phyloP scores from a whole-genome alignment of 306 rosid genomes.

The Malus orientalis region DNA sequence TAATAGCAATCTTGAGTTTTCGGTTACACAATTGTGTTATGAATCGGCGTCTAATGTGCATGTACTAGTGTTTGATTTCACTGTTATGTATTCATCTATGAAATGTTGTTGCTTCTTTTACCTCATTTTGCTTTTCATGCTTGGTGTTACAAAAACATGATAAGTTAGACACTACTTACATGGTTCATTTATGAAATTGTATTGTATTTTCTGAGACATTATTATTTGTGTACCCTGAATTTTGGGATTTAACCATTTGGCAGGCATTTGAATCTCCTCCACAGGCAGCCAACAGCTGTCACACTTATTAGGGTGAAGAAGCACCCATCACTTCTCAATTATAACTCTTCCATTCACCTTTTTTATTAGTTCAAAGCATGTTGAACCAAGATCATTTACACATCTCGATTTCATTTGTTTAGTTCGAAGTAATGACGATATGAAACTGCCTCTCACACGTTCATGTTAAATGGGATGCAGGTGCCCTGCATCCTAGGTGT shows the following conservation, averaged over 20 bases:
- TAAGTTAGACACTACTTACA: background rate
- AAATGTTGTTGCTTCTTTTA: too few species aligned
- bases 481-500: constrained; percentile 90
- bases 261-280: constrained; percentile 82
- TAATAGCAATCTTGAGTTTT: background rate
- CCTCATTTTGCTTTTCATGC: background rate
- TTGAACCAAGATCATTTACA: background rate
- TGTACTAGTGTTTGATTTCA: background rate
- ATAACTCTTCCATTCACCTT: background rate
- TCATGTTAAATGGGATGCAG: constrained; percentile 32
- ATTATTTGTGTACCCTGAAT: background rate
- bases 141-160: background rate
- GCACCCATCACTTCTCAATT: constrained; percentile 6
- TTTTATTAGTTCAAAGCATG: background rate
- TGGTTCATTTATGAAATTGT: background rate
- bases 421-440: background rate
- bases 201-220: background rate
- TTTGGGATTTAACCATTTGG: constrained; percentile 11
- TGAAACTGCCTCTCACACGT: background rate
- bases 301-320: constrained; percentile 64
- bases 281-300: constrained; percentile 41
- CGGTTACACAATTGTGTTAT: background rate
- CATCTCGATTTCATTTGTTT: background rate
- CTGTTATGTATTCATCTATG: too few species aligned
- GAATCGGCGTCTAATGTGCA: background rate